Base-by-base conservation (phyloP, 2,329 filamentous ascomycete species). In the Colletotrichum incanum region DNA sequence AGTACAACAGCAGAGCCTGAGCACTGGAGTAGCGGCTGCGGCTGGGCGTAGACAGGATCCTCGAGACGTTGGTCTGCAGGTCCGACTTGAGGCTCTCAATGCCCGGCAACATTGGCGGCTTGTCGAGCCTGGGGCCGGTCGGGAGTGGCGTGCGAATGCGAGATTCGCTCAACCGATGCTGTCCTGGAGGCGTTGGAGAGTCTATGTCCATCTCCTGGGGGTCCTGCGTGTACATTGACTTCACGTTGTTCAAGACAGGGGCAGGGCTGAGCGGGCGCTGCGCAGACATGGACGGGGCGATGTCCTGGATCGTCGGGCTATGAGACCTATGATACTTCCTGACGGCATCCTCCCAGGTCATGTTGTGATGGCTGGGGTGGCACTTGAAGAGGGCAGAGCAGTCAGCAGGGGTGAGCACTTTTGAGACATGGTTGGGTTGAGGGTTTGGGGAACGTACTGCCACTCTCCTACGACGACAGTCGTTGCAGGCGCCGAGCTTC, bases 301-400 rank as follows among this genome's bases (percentile, higher is more conserved):
- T 85, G 31, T 89, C 87, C 71, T 86, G 86, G 58, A 87, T 81
- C 37, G 79, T 81, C 41, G 88, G 87, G 75, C 87, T 89, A 67
- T 86, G 84, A 50, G 86, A 85, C 69, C 85, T 84, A 79, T 84
- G 81, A 67, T 88, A 90, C 75, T 89, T 90, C 76, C 81, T 82
- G 58, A 87, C 83, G 20, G 88, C 86, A 73, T 90, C 88, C 77
- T 90, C 88, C 88, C 88, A 91, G 14, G 86, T 89, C 87, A 90
- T 87, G 74, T 87, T 87, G 74, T 90, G 88, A 77, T 91, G 89
- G 74, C 85, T 87, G 18, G 89, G 88, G 75, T 90, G 87, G 77
- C 89, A 91, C 88, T 89, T 82, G 68, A 67, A 37, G 50, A 47
- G 52, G 43, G 62, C 62, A 52, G 26, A 72, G 60, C 67, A 67